Evolutionary conservation across 331 rosid genomes (phyloP), one percentile per base, ranked within the genome.

Genomic region (Malus hybrid): DNA sequence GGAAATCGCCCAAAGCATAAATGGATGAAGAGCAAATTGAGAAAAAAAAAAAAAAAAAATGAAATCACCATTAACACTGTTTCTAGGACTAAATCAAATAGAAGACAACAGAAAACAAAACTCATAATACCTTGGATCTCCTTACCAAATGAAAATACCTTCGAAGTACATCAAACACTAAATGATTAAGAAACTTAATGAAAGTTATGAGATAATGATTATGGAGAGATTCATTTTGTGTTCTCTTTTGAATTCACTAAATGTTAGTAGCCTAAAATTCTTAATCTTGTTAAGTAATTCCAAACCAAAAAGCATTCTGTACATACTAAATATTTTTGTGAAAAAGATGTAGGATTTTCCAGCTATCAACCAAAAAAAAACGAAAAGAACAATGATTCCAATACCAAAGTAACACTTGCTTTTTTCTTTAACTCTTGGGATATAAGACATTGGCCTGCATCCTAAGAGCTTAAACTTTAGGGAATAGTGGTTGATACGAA

Each of bases 1-100:
- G 83, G 87, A 74, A 79, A 87, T 87, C 87, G 76, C 81, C 68
- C 79, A 48, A 31, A 36, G 70, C 75, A 81, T 83, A 69, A 74
- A 85, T 82, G 73, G 79, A 86, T 44, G 78, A 78, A 78, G 83
- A 79, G 69, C 34, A 56, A 79, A 65, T 57, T 65, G 15, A 34
- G 2, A 34, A 2, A 1, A 6, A 6, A 34, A 34, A 34, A 34
- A 34, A 34, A 67, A 76, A 63, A 27, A 68, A 46, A n/a, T 73
- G 42, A 44, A 61, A 27, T 60, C 24, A 18, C 59, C 60, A 42
- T 16, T 36, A 60, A 73, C 13, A 60, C 76, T 24, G 28, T 60
- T 73, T 16, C 59, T 65, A 69, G 83, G 82, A 78, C 73, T 27
- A 19, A 42, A 22, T 63, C 27, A 67, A 76, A 72, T 72, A 33